Percentiles rank a stretch among this genome's conserved stretches.
phyloP scores from a whole-genome alignment of 2,329 filamentous ascomycete genomes.

The Epichloe coenophiala region DNA sequence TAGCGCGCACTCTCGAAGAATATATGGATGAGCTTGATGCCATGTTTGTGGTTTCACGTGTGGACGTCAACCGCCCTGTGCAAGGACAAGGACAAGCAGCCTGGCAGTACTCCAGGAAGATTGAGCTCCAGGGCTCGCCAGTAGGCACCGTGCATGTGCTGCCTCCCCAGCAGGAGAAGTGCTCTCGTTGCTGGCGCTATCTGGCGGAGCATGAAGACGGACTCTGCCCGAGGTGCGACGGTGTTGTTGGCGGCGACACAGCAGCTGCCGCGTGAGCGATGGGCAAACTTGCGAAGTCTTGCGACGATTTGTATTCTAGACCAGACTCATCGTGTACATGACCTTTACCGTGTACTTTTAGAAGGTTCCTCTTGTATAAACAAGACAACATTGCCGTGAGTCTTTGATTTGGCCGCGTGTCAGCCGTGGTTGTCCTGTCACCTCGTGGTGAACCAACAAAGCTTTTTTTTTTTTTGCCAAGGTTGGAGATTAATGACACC shows the following conservation, averaged over 20 bases:
- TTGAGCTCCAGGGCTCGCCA: constrained; percentile 24
- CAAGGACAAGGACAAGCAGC: constrained; percentile 14
- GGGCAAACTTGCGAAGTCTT: not conserved
- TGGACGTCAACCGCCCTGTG: constrained; percentile 31
- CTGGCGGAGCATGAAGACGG: constrained; percentile 50
- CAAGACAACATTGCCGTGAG: too few species aligned
- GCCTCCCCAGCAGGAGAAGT: constrained; percentile 51
- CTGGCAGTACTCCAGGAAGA: constrained; percentile 30
- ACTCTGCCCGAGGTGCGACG: constrained; percentile 62
- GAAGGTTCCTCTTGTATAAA: too few species aligned
- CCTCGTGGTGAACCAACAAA: too few species aligned
- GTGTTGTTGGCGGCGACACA: constrained; percentile 33
- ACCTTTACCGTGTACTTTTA: too few species aligned
- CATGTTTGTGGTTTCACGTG: constrained; percentile 58
- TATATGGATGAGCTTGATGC: constrained; percentile 40
- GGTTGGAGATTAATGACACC: too few species aligned
- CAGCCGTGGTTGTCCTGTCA: too few species aligned
- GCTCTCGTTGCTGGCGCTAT: constrained; percentile 81
- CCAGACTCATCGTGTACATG: not conserved
- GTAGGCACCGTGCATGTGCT: constrained; percentile 29
- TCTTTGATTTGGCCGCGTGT: too few species aligned
- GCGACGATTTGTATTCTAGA: not conserved
- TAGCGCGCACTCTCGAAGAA: constrained; percentile 22
- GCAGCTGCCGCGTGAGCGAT: constrained; percentile 4
- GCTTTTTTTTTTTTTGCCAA: too few species aligned